Evolutionary conservation across 345 rosid species (phyloP), one percentile per base, ranked within the genome.

Genomic region (Trapa bicornis): DNA sequence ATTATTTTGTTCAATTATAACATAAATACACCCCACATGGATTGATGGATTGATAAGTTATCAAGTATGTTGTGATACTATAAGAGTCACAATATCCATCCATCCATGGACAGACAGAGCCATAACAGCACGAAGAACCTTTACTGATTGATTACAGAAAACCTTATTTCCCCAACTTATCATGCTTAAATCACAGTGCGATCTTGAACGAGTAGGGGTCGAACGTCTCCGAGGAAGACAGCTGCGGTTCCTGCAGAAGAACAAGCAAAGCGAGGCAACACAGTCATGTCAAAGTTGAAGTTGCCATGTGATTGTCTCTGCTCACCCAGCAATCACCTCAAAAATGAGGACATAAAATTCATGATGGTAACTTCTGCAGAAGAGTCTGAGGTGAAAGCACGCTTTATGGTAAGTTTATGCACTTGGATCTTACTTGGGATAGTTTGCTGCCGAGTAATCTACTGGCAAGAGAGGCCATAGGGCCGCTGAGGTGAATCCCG

Each of bases 211-310:
- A 67, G 72, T 84, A 82, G 54, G 86, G 64, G 65, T 89, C 85
- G 37, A 92, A 86, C 65, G 57, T 68, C 64, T 77, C 78, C 0
- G 91, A 80, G 8, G 92, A 85, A 67, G 95, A 79, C 65, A 89
- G 74, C 33, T 80, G 87, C 68, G 96, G 92, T 77, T 74, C 85
- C 96, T 87, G 92, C 81, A 82, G 63, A 64, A n/a, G 63, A 64
- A n/a, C 50, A 67, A 52, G 87, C 78, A 78, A 47, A 38, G 15
- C 29, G 29, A 22, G 29, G 29, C 29, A 29, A 16, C 35, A 33
- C 6, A 16, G 5, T 33, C 53, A 22, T 22, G 29, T 22, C 29
- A 22, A 42, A 70, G 33, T 4, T 7, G 13, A 65, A 29, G 13
- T 16, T 32, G 42, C 35, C n/a, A 35, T 3, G 3, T 33, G 33